A percentile compares a stretch with the other conserved stretches of the same genome.
Evolutionary conservation across 129 eudicot genomes (phyloP).

Genomic region (Scalesia atractyloides): DNA sequence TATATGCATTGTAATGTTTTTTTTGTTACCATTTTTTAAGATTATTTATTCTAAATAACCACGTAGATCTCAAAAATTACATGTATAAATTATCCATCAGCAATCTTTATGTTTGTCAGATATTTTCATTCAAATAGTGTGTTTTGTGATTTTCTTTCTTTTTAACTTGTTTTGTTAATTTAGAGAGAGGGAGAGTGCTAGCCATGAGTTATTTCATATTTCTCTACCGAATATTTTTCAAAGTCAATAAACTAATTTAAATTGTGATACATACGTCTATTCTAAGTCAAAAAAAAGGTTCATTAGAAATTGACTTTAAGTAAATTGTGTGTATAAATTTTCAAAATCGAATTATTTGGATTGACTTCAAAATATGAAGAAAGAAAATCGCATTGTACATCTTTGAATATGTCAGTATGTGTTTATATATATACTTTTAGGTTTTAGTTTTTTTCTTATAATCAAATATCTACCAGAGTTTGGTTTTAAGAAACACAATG

Average conservation of each 20-base stretch:
- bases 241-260: conserved; percentile 9
- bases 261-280: too few relatives aligned
- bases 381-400: not conserved
- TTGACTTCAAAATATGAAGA: conserved; percentile 7
- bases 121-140: too few relatives aligned
- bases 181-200: not conserved
- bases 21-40: too few relatives aligned
- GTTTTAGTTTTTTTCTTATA: not conserved
- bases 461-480: not conserved
- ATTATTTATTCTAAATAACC: too few relatives aligned
- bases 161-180: not conserved
- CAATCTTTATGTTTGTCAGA: too few relatives aligned
- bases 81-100: too few relatives aligned
- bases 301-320: not conserved
- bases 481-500: not conserved
- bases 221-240: not conserved
- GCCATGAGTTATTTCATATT: not conserved
- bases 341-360: conserved; percentile 11
- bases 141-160: not conserved
- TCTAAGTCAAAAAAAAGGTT: conserved; percentile 28
- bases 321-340: conserved; percentile 17
- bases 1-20: too few relatives aligned
- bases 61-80: too few relatives aligned
- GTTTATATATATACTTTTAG: not conserved
- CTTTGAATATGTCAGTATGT: not conserved